These are phyloP conservation scores for Xylariaceae sp. DNA, from an alignment of 2,329 filamentous ascomycete species.

Conservation along the genomic window DNA sequence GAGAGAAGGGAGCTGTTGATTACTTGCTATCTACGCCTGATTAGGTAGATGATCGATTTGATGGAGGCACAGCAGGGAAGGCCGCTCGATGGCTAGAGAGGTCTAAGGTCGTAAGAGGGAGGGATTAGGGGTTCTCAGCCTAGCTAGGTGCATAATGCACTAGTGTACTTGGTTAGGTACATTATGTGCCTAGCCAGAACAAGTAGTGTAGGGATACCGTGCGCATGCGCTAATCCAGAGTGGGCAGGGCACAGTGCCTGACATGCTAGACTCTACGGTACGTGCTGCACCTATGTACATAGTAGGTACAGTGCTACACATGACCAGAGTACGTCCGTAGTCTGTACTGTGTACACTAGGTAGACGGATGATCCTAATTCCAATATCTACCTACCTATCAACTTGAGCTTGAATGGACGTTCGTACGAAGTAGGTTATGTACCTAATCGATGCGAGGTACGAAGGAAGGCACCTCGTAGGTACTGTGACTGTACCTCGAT, in stretches of 20 bases:
- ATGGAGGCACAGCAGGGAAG: background rate
- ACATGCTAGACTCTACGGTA: too few relatives aligned
- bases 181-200: background rate
- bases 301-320: too few relatives aligned
- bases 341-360: too few relatives aligned
- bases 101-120: background rate
- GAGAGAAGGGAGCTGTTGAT: constrained; percentile 12
- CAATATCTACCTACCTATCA: too few relatives aligned
- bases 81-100: background rate
- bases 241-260: background rate
- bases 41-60: background rate
- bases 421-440: too few relatives aligned
- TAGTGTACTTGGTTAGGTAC: background rate
- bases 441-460: too few relatives aligned
- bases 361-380: too few relatives aligned
- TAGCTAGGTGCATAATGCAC: background rate
- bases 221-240: background rate
- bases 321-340: too few relatives aligned
- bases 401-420: too few relatives aligned
- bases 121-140: constrained; percentile 1
- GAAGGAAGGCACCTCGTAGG: too few relatives aligned
- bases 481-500: too few relatives aligned
- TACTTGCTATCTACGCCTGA: background rate
- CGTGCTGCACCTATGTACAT: too few relatives aligned
- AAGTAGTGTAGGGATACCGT: background rate